A percentile compares a stretch with the other conserved stretches of the same genome.
Conservation (phyloP, 768 basidiomycete genomes). For the Leucosporidium creatinivorum region DNA sequence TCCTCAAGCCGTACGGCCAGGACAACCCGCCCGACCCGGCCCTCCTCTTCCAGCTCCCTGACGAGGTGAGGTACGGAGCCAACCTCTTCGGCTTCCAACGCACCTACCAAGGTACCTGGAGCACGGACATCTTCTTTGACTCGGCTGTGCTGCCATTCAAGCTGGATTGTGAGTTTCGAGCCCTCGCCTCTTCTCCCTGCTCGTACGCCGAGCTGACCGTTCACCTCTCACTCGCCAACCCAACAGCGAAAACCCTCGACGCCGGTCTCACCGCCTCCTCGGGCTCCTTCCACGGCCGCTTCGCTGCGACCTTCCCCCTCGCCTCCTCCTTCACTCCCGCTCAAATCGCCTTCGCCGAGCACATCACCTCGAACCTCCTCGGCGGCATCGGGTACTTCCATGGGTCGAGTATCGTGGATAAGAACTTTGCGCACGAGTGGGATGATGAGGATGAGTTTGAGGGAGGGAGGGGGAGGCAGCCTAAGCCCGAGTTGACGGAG, state of each 20-base stretch:
- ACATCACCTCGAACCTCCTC: constrained; percentile 80
- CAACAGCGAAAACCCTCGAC: constrained; percentile 58
- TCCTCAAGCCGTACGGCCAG: constrained; percentile 50
- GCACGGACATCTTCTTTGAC: constrained; percentile 84
- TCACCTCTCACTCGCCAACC: no score
- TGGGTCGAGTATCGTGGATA: constrained; percentile 78
- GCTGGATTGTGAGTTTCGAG: constrained; percentile 53
- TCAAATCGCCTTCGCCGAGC: constrained; percentile 69
- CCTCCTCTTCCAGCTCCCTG: constrained; percentile 64
- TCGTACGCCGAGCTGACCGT: background rate
- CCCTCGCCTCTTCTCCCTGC: background rate
- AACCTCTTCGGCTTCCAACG: constrained; percentile 86
- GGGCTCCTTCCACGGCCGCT: constrained; percentile 57
- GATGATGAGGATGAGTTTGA: constrained; percentile 58
- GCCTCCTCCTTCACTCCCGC: constrained; percentile 49
- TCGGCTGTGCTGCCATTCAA: constrained; percentile 46
- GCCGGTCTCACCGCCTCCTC: constrained; percentile 62
- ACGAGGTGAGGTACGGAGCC: constrained; percentile 62
- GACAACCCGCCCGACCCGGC: constrained; percentile 64
- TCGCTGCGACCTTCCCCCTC: constrained; percentile 62
- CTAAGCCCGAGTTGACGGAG: constrained; percentile 52
- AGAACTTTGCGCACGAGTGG: constrained; percentile 80
- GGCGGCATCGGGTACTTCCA: constrained; percentile 95
- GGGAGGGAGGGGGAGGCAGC: constrained; percentile 34
- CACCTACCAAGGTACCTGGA: constrained; percentile 70